phyloP scores from a whole-genome alignment of 2,329 filamentous ascomycete species.

The Pseudocercospora crystallina region DNA sequence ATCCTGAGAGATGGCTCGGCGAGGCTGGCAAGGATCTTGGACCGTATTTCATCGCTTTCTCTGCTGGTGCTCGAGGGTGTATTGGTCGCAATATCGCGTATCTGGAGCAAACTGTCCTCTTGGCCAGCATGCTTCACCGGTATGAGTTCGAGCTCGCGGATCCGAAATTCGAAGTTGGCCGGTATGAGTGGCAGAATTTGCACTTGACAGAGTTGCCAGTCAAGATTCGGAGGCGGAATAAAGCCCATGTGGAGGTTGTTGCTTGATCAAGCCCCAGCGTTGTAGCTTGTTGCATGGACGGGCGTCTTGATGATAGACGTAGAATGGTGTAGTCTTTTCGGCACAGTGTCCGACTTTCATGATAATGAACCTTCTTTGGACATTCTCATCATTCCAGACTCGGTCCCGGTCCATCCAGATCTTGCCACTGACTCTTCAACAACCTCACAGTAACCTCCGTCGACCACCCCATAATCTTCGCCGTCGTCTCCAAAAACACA shows the following conservation, averaged over 20 bases:
- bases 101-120: constrained; percentile 30
- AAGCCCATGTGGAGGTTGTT: too few species aligned
- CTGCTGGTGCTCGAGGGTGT: constrained; percentile 37
- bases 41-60: constrained; percentile 31
- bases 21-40: constrained; percentile 20
- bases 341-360: too few species aligned
- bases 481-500: constrained; percentile 17
- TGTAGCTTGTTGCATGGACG: too few species aligned
- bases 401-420: constrained; percentile 21
- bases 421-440: constrained; percentile 24
- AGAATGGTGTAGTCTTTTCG: too few species aligned
- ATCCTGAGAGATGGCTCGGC: constrained; percentile 24
- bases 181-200: constrained; percentile 41
- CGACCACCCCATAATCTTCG: constrained; percentile 22
- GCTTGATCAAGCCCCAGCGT: too few species aligned
- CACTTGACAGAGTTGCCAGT: constrained; percentile 40
- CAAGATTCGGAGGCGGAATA: constrained; percentile 38
- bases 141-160: constrained; percentile 41
- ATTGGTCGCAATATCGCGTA: constrained; percentile 36
- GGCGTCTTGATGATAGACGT: too few species aligned
- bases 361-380: too few species aligned
- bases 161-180: constrained; percentile 36
- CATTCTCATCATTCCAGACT: neutral
- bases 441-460: constrained; percentile 19
- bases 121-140: constrained; percentile 35